phyloP scores from a whole-genome alignment of 2,329 filamentous ascomycete genomes.

The Botrytis tulipae region DNA sequence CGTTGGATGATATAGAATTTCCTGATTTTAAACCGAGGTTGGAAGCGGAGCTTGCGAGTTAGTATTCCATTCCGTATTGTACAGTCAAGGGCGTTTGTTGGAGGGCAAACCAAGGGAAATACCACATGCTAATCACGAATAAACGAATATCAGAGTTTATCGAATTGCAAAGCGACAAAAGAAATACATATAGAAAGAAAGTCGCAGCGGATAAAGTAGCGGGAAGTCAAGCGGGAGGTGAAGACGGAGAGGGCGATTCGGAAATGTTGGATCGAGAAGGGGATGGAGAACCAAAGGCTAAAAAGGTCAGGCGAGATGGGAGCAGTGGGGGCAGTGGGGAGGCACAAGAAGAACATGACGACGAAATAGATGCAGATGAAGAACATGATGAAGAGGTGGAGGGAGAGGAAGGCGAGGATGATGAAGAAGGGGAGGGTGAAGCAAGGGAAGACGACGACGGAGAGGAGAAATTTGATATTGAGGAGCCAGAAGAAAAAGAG shows the following conservation, averaged over 20 bases:
- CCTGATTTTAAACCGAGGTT: conserved; percentile 66
- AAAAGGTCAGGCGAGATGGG: conserved; percentile 41
- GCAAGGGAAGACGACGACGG: conserved; percentile 53
- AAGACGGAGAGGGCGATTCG: conserved; percentile 44
- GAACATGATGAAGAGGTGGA: conserved; percentile 42
- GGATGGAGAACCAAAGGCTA: conserved; percentile 21
- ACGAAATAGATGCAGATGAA: conserved; percentile 49
- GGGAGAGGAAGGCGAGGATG: conserved; percentile 42
- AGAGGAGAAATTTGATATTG: conserved; percentile 54
- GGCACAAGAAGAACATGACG: conserved; percentile 20
- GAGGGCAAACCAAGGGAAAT: conserved; percentile 2
- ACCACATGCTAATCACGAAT: conserved; percentile 21
- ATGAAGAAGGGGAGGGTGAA: conserved; percentile 50
- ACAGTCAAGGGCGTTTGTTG: no score
- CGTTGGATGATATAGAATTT: conserved; percentile 74
- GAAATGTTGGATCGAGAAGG: conserved; percentile 38
- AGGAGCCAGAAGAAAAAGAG: conserved; percentile 52
- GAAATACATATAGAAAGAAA: conserved; percentile 69
- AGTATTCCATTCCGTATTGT: conserved; percentile 36
- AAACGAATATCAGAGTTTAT: conserved; percentile 57
- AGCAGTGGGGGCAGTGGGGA: conserved; percentile 42
- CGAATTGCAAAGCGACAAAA: conserved; percentile 70
- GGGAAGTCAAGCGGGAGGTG: conserved; percentile 28
- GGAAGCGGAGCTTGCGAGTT: conserved; percentile 75
- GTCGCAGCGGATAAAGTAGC: conserved; percentile 61